phyloP scores from a whole-genome alignment of 73 alveolate genomes.

The Durusdinium trenchii region DNA sequence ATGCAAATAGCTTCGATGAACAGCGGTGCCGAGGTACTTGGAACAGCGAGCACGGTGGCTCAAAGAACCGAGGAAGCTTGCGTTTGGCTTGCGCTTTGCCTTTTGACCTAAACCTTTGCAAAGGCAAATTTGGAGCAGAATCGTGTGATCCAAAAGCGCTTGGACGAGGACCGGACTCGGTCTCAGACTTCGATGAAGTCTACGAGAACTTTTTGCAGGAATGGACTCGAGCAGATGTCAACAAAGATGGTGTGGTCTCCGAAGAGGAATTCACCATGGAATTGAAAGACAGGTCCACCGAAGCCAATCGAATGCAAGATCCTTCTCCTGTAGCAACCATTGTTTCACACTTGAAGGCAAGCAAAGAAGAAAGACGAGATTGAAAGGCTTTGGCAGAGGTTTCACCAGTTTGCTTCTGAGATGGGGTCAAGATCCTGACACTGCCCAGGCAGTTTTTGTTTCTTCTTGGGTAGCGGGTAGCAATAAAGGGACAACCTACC shows the following conservation, averaged over 20 bases:
- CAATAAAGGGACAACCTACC: neutral
- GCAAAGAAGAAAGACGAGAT: constrained; percentile 54
- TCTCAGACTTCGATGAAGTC: neutral
- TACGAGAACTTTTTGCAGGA: constrained; percentile 19
- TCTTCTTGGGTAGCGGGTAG: neutral
- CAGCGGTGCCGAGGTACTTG: constrained; percentile 56
- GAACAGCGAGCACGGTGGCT: constrained; percentile 61
- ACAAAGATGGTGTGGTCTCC: constrained; percentile 88
- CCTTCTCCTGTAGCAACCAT: neutral
- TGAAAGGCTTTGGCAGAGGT: constrained; percentile 84
- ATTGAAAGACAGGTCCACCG: constrained; percentile 47
- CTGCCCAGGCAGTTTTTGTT: neutral
- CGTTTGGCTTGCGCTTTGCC: neutral
- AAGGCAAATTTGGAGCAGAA: constrained; percentile 84
- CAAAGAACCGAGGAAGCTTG: neutral
- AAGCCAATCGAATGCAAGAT: neutral
- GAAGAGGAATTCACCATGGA: constrained; percentile 83
- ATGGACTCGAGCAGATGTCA: constrained; percentile 64
- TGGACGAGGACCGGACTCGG: constrained; percentile 24
- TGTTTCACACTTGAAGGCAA: constrained; percentile 29
- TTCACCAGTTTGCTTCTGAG: constrained; percentile 47
- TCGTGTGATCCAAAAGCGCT: constrained; percentile 55
- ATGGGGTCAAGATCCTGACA: neutral
- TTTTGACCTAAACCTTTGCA: neutral
- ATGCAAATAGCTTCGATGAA: neutral